phyloP scores from a whole-genome alignment of 2,329 filamentous ascomycete species.

The Fusarium protoensiforme region DNA sequence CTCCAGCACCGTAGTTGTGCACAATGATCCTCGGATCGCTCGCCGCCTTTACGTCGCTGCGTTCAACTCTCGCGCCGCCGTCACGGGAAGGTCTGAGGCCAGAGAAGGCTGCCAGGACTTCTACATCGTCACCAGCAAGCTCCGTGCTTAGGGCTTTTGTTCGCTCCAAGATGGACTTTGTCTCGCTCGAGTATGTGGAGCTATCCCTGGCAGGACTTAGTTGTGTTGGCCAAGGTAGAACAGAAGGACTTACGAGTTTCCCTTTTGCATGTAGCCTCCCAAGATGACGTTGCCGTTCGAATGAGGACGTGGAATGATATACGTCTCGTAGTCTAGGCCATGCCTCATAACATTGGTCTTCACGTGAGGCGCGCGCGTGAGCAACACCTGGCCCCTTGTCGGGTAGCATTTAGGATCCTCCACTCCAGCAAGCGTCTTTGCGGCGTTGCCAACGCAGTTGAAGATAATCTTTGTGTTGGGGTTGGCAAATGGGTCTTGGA shows the following conservation, averaged over 20 bases:
- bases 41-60: neutral
- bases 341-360: neutral
- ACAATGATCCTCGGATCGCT: neutral
- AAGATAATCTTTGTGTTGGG: neutral
- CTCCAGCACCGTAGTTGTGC: neutral
- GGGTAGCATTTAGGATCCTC: neutral
- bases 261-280: neutral
- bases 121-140: neutral
- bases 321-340: neutral
- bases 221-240: neutral
- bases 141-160: neutral
- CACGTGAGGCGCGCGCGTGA: neutral
- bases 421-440: neutral
- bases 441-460: neutral
- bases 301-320: neutral
- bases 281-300: neutral
- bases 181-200: neutral
- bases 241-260: neutral
- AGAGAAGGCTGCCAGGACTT: neutral
- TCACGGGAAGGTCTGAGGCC: neutral
- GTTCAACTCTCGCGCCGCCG: neutral
- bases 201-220: neutral
- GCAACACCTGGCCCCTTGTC: neutral
- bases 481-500: neutral
- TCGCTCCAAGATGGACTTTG: neutral